Percentiles rank a stretch among this genome's conserved stretches.
phyloP scores from a whole-genome alignment of 192 early-diverging fungal genomes.

The Kickxella alabastrina region DNA sequence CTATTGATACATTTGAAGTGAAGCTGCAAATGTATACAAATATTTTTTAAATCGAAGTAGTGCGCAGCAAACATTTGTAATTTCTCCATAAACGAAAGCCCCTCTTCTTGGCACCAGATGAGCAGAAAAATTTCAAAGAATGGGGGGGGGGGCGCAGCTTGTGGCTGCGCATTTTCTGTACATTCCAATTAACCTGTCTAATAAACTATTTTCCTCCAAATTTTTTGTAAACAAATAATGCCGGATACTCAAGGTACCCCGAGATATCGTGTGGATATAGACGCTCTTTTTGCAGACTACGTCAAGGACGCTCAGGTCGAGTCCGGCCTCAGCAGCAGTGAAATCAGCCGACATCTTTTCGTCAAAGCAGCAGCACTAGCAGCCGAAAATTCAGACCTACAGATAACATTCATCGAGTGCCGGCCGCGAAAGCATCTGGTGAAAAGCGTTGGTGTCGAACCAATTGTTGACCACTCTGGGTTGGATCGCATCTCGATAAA shows the following conservation, averaged over 20 bases:
- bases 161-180: too few species aligned
- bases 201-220: background rate
- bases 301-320: conserved; percentile 31
- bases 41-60: too few species aligned
- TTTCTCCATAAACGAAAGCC: too few species aligned
- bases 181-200: too few species aligned
- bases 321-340: background rate
- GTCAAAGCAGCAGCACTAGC: conserved; percentile 14
- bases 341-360: conserved; percentile 20
- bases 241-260: too few species aligned
- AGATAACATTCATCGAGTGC: conserved; percentile 35
- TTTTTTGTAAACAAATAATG: too few species aligned
- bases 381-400: background rate
- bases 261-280: conserved; percentile 17
- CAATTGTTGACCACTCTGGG: background rate
- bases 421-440: conserved; percentile 13
- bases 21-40: too few species aligned
- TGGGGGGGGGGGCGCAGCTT: too few species aligned
- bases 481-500: conserved; percentile 24
- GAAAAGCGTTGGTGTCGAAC: conserved; percentile 5
- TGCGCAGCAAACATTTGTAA: too few species aligned
- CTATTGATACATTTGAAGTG: too few species aligned
- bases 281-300: conserved; percentile 30
- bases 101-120: too few species aligned
- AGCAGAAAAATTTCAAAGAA: too few species aligned